Conservation (phyloP, 1,139 yeast species). For the Citeromyces hawaiiensis region DNA sequence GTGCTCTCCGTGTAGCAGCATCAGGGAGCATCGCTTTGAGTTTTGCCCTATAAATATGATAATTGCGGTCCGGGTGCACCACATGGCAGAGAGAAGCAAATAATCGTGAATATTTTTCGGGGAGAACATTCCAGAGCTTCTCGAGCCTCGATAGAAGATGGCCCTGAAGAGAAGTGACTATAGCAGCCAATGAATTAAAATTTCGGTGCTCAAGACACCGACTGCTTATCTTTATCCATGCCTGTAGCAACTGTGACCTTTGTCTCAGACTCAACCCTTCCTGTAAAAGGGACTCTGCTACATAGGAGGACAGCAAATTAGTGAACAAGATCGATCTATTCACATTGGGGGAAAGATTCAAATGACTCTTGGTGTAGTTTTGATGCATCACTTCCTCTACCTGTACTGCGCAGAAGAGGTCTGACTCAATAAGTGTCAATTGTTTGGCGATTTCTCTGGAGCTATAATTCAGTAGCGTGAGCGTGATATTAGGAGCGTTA, state of each 20-base stretch:
- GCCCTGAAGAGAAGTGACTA: conserved; percentile 73
- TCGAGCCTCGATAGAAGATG: conserved; percentile 63
- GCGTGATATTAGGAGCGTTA: conserved; percentile 17
- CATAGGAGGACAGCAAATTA: conserved; percentile 71
- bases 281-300: conserved; percentile 61
- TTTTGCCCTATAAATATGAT: conserved; percentile 58
- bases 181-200: conserved; percentile 81
- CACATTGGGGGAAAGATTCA: conserved; percentile 62
- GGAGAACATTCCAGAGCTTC: conserved; percentile 46
- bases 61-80: conserved; percentile 77
- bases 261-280: conserved; percentile 32
- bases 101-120: conserved; percentile 51
- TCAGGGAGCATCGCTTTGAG: conserved; percentile 39
- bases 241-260: conserved; percentile 49
- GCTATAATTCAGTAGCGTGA: conserved; percentile 55
- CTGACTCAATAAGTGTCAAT: conserved; percentile 67
- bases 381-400: conserved; percentile 67
- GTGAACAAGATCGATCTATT: conserved; percentile 59
- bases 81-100: conserved; percentile 58
- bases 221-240: conserved; percentile 77
- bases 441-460: conserved; percentile 80
- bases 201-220: conserved; percentile 74
- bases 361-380: conserved; percentile 53
- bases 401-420: conserved; percentile 50
- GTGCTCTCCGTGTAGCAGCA: conserved; percentile 39